Evolutionary conservation across 2,329 filamentous ascomycete genomes (phyloP), one percentile per base, ranked within the genome.

Genomic region (Diplodia seriata): DNA sequence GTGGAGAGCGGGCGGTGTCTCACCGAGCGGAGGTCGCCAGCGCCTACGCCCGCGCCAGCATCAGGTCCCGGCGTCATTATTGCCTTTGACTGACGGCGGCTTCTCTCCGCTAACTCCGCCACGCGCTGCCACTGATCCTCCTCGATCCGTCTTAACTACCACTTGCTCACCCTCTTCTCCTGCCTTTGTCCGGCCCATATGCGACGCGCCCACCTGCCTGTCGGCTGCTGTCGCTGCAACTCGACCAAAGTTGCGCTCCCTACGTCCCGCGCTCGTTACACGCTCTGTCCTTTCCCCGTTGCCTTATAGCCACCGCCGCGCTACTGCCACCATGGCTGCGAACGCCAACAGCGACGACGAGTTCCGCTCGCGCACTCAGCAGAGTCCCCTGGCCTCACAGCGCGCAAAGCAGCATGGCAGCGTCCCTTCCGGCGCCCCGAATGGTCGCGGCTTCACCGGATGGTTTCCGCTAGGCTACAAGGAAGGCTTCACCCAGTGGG

Each of bases 401-500:
- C 78, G 82, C 69, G 77, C 77, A 43, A 80, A 79, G 68, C 76
- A 80, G 69, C 75, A 76, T 65, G 75, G 74, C 6, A 53, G 26
- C 57, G 50, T 26, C 8, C 74, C 78, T 65, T 72, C 47, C 67
- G 53, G 68, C 62, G 72, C 70, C 57, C 66, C 66, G 12, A 80
- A 76, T 66, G 76, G 73, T 66, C 75, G 76, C 70, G 73, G 79
- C 14, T 73, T 74, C 62, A 73, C 76, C 33, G 74, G 80, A 40
- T 89, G 86, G 78, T 98, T 99, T 72, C 94, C 95, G 2, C 81
- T 98, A 26, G 90, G 93, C 61, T 97, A 97, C 81, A 95, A 94
- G 75, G 93, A 97, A 68, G 94, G 92, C 18, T 92, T 93, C 70
- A 90, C 87, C 72, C 94, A 98, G 85, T 98, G 95, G 93, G 91